A percentile compares a stretch with the other conserved stretches of the same genome.
Evolutionary conservation across 164 flowering plant species (phyloP).

Genomic region (Macadamia tetraphylla): DNA sequence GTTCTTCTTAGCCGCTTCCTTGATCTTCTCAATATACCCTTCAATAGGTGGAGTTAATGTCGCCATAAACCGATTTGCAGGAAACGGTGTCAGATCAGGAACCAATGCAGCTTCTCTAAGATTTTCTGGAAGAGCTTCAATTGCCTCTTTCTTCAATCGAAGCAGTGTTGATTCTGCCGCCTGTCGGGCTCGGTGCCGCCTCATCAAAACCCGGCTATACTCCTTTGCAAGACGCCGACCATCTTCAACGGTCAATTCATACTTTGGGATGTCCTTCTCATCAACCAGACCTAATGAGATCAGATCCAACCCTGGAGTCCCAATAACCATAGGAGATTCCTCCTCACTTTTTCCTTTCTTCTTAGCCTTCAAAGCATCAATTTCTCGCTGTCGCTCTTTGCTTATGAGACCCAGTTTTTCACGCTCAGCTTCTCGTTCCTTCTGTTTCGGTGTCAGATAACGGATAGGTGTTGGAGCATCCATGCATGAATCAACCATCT

Average conservation of each 20-base stretch:
- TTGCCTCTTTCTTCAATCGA: conserved; percentile 71
- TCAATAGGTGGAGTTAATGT: conserved; percentile 90
- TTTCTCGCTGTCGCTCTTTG: conserved; percentile 56
- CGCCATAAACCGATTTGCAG: conserved; percentile 69
- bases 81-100: conserved; percentile 74
- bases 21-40: conserved; percentile 70
- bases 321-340: conserved; percentile 32
- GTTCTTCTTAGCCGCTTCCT: conserved; percentile 55
- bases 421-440: conserved; percentile 59
- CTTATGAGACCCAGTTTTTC: conserved; percentile 78
- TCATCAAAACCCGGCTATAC: conserved; percentile 82
- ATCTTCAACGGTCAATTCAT: conserved; percentile 82
- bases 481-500: conserved; percentile 52
- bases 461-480: conserved; percentile 64
- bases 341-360: conserved; percentile 21
- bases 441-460: conserved; percentile 42
- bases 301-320: conserved; percentile 77
- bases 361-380: conserved; percentile 42
- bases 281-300: conserved; percentile 75
- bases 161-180: conserved; percentile 59
- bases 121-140: conserved; percentile 75
- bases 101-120: conserved; percentile 62
- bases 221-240: conserved; percentile 83
- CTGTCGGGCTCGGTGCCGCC: conserved; percentile 58
- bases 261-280: conserved; percentile 64